Conservation (phyloP, 2,329 filamentous ascomycete species). For the Colletotrichum costaricense region DNA sequence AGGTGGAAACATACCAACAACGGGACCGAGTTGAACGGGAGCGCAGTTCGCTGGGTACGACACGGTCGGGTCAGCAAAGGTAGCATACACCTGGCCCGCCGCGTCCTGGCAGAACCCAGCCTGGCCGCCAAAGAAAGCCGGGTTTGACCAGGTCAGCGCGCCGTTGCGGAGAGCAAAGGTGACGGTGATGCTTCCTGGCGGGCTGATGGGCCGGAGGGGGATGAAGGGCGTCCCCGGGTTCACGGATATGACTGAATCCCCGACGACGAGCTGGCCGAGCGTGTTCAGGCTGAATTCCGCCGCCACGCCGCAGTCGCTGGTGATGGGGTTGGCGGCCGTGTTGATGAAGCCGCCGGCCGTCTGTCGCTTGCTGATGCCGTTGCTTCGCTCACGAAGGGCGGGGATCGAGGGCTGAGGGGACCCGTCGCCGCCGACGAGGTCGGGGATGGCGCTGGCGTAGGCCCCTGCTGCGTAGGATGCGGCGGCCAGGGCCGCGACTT, state of each 20-base stretch:
- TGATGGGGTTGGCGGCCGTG: neutral
- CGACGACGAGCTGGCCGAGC: slow-evolving; percentile 20
- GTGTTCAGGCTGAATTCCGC: slow-evolving; percentile 4
- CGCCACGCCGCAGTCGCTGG: slow-evolving; percentile 1
- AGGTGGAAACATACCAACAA: slow-evolving; percentile 11
- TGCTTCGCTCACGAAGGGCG: neutral
- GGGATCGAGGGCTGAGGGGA: slow-evolving; percentile 13
- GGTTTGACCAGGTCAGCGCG: slow-evolving; percentile 20
- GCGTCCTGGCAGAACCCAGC: slow-evolving; percentile 33
- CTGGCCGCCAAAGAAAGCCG: slow-evolving; percentile 22
- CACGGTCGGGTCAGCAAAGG: slow-evolving; percentile 24
- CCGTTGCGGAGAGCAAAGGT: slow-evolving; percentile 24
- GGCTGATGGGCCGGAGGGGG: slow-evolving; percentile 8
- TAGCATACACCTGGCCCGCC: slow-evolving; percentile 15
- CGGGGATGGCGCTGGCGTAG: neutral
- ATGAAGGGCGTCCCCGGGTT: slow-evolving; percentile 27
- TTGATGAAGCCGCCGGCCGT: slow-evolving; percentile 9
- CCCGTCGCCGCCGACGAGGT: neutral
- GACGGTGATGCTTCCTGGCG: slow-evolving; percentile 12
- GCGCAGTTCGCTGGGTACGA: slow-evolving; percentile 23
- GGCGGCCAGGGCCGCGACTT: slow-evolving; percentile 4
- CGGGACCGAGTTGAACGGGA: neutral
- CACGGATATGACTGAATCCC: neutral
- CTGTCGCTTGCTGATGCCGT: slow-evolving; percentile 16
- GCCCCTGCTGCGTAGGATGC: neutral